Base-by-base conservation (phyloP, 768 basidiomycete species). In the Hygrocybe punicea region DNA sequence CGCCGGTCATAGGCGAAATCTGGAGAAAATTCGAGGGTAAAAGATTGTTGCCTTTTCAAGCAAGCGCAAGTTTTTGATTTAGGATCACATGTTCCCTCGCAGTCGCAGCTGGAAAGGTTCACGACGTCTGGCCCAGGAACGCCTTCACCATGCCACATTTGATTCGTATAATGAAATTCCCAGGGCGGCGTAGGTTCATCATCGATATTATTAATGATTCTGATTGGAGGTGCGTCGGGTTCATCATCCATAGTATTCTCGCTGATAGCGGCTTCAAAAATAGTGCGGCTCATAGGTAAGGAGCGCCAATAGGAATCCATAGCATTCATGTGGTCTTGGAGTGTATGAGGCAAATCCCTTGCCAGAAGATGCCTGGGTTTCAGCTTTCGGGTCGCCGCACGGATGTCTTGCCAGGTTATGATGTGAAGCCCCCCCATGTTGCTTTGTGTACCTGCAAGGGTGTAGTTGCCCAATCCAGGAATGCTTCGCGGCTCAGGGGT, bases 121-220 rank as follows among this genome's bases (percentile, higher is more conserved):
- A 73, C 70, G 17, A 81, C 64, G 60, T 89, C 84, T 1, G 91
- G 87, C 10, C 78, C 78, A 0, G 86, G 84, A 2, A 94, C 87
- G 4, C 76, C 83, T 11, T 84, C 78, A 2, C 81, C 83, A 58
- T 85, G 84, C 79, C 89, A 88, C 77, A 93, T 84, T 52, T 82
- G 72, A 68, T 96, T 94, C 10, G 89, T 85, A 67, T 96, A 96
- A 58, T 86, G 77, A 63, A 94, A 97, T 63, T 96, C 93, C 83
- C 89, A 92, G 23, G 81, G 81, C 0, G 93, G 93, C 19, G 85
- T 81, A 9, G 82, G 76, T 58, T 88, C 86, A 8, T 76, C 61
- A 58, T 91, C 90, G 21, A 91, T 73, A 0, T 79, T 69, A 63
- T 94, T 93, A 51, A 83, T 67, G 23, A 96, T 79, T 14, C 71